A percentile compares a stretch with the other conserved stretches of the same genome.
These are phyloP conservation scores for Nakaseomyces sp. DNA, from an alignment of 1,139 yeast species.

Conservation along the genomic window DNA sequence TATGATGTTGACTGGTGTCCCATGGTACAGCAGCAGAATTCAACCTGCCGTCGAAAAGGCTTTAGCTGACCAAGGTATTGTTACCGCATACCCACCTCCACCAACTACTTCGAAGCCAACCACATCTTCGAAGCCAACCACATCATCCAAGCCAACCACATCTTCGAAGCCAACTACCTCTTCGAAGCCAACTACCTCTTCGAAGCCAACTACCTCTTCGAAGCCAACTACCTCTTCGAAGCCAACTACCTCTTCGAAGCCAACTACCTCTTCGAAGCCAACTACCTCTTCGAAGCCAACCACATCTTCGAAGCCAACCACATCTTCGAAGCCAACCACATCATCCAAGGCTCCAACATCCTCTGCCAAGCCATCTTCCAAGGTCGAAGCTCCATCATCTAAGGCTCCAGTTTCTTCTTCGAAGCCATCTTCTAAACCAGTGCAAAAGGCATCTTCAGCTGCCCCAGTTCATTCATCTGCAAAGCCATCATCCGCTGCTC, in stretches of 20 bases:
- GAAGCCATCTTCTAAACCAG: slow-evolving; percentile 25
- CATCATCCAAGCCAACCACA: not conserved
- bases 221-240: not conserved
- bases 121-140: not conserved
- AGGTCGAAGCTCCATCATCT: slow-evolving; percentile 7
- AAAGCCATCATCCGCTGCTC: slow-evolving; percentile 34
- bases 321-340: not conserved
- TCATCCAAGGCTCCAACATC: slow-evolving; percentile 6
- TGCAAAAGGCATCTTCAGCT: slow-evolving; percentile 18
- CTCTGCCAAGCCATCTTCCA: not conserved
- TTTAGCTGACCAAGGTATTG: slow-evolving; percentile 8
- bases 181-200: not conserved
- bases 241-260: not conserved
- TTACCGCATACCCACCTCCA: slow-evolving; percentile 8
- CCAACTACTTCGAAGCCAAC: not conserved
- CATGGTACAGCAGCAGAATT: slow-evolving; percentile 12
- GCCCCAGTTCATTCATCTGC: too few relatives aligned
- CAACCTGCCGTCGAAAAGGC: slow-evolving; percentile 6
- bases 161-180: too few relatives aligned
- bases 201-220: not conserved
- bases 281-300: not conserved
- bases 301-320: not conserved
- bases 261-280: not conserved
- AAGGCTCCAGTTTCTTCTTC: slow-evolving; percentile 26
- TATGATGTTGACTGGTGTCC: slow-evolving; percentile 13